Conservation (phyloP, 345 rosid genomes). For the Salix udensis region DNA sequence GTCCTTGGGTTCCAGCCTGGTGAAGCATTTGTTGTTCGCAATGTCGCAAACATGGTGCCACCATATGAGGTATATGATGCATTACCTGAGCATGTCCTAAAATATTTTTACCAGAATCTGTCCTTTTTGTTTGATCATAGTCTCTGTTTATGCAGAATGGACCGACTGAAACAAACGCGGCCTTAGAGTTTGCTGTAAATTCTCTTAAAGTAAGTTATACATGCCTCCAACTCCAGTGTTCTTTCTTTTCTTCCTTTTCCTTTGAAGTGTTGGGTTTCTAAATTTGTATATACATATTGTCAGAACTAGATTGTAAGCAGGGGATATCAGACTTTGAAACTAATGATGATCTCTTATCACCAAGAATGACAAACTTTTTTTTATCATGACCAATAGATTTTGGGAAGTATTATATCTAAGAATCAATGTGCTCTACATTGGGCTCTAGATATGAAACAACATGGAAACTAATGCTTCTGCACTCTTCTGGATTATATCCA, state of each 20-base stretch:
- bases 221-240: background rate
- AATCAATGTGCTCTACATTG: background rate
- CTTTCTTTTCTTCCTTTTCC: background rate
- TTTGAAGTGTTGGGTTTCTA: background rate
- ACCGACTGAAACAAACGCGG: slow-evolving; percentile 94
- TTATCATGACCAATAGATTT: background rate
- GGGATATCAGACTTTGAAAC: background rate
- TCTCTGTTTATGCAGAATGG: slow-evolving; percentile 57
- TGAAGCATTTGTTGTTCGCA: slow-evolving; percentile 87
- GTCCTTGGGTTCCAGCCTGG: slow-evolving; percentile 94
- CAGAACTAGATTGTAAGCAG: background rate
- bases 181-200: slow-evolving; percentile 88
- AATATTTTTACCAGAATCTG: background rate
- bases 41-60: slow-evolving; percentile 89
- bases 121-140: background rate
- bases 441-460: background rate
- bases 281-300: background rate
- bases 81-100: background rate
- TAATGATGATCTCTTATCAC: background rate
- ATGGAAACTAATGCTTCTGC: background rate
- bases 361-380: background rate
- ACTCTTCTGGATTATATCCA: background rate
- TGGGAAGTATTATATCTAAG: background rate
- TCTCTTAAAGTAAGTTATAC: slow-evolving; percentile 55
- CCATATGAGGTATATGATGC: slow-evolving; percentile 57